These are phyloP conservation scores for Ananas comosus DNA, from an alignment of 176 grass and related monocot species.

Conservation along the genomic window DNA sequence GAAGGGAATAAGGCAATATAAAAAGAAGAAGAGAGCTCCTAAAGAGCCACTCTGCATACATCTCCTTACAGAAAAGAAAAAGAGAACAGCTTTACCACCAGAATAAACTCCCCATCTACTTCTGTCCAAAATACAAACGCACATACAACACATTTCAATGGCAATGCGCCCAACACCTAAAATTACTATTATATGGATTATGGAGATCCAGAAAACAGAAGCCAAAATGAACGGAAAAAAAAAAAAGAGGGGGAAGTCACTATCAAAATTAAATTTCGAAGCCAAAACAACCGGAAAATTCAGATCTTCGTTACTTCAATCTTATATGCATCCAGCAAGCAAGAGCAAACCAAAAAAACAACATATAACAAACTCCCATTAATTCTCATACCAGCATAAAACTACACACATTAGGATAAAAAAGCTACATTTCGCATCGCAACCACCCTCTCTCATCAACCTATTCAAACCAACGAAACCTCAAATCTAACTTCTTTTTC, in stretches of 20 bases:
- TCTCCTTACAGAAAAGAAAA: not conserved
- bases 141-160: not conserved
- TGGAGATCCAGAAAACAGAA: not conserved
- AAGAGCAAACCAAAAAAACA: not conserved
- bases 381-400: not conserved
- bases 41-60: not conserved
- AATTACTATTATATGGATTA: not conserved
- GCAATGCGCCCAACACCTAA: not conserved
- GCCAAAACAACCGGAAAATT: not conserved
- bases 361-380: not conserved
- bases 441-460: not conserved
- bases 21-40: not conserved
- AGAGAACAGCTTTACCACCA: not conserved
- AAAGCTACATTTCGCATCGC: not conserved
- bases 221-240: not conserved
- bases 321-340: not conserved
- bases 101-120: not conserved
- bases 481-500: not conserved
- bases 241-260: too few relatives aligned
- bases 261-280: not conserved
- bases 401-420: slow-evolving; percentile 5
- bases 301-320: not conserved
- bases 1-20: not conserved
- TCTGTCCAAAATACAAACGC: not conserved
- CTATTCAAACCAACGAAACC: not conserved